These are phyloP conservation scores for Phaeosphaeria sp. DNA, from an alignment of 2,329 filamentous ascomycete genomes.

Conservation along the genomic window DNA sequence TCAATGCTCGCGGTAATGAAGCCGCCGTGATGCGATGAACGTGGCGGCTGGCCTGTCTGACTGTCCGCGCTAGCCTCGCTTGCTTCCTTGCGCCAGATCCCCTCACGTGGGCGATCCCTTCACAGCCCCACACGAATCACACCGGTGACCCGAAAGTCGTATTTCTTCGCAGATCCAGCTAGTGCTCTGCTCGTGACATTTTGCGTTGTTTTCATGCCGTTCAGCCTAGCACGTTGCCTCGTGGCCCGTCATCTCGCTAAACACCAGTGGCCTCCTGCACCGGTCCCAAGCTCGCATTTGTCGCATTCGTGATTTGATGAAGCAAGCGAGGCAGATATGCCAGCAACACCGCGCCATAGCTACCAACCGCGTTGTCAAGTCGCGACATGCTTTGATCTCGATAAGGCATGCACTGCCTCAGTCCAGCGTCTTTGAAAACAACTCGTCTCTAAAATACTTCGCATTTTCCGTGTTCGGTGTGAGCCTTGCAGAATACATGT, in stretches of 20 bases:
- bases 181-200: neutral
- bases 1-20: constrained; percentile 26
- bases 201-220: constrained; percentile 3
- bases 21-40: constrained; percentile 24
- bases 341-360: neutral
- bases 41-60: constrained; percentile 25
- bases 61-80: constrained; percentile 16
- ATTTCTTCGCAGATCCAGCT: neutral
- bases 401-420: constrained; percentile 1
- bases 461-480: constrained; percentile 5
- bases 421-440: neutral
- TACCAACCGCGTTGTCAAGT: no score
- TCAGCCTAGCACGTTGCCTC: constrained; percentile 27
- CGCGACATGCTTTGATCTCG: neutral
- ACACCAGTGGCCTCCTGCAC: neutral
- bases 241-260: neutral
- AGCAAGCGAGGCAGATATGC: neutral
- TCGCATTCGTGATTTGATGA: constrained; percentile 29
- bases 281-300: constrained; percentile 26
- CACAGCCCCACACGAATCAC: neutral
- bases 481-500: constrained; percentile 14
- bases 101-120: constrained; percentile 11
- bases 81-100: constrained; percentile 2
- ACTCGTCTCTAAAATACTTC: neutral
- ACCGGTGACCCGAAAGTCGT: neutral